phyloP scores from a whole-genome alignment of 495 filamentous ascomycete species.

The Acidomyces sp. region DNA sequence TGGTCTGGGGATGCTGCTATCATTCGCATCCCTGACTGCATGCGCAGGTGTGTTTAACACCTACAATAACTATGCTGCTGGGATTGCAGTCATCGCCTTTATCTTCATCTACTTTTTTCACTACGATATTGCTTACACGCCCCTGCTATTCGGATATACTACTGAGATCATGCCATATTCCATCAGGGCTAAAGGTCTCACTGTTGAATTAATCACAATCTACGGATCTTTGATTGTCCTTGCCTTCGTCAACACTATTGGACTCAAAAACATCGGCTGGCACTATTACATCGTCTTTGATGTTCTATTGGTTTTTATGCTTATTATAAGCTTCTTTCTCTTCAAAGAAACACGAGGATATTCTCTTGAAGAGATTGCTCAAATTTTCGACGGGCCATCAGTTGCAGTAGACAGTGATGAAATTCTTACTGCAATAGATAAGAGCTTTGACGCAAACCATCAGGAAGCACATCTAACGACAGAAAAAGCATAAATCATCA shows the following conservation, averaged over 20 bases:
- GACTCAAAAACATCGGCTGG: conserved; percentile 12
- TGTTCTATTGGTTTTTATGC: conserved; percentile 5
- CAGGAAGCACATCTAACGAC: too few species aligned
- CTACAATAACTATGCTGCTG: conserved; percentile 14
- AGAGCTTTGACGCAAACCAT: too few species aligned
- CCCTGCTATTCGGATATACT: conserved; percentile 8
- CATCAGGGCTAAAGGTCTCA: conserved; percentile 7
- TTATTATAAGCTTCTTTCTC: conserved; percentile 6
- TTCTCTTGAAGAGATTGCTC: conserved; percentile 15
- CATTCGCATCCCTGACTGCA: conserved; percentile 34
- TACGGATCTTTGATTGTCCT: conserved; percentile 5
- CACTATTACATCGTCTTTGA: conserved; percentile 14
- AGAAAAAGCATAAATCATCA: too few species aligned
- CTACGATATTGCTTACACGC: conserved; percentile 29
- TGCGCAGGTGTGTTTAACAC: conserved; percentile 26
- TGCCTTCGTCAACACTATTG: conserved; percentile 14
- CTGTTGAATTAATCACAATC: conserved; percentile 8
- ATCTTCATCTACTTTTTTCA: conserved; percentile 34
- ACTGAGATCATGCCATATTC: conserved; percentile 14
- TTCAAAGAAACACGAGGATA: conserved; percentile 11
- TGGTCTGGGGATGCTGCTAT: conserved; percentile 38
- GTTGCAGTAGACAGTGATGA: conserved; percentile 1
- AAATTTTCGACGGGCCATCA: conserved; percentile 9
- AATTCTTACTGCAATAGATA: too few species aligned
- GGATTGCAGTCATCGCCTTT: conserved; percentile 32